A percentile compares a stretch with the other conserved stretches of the same genome.
These are phyloP conservation scores for Phytophthora pisi DNA, from an alignment of 352 stramenopile species.

Conservation along the genomic window DNA sequence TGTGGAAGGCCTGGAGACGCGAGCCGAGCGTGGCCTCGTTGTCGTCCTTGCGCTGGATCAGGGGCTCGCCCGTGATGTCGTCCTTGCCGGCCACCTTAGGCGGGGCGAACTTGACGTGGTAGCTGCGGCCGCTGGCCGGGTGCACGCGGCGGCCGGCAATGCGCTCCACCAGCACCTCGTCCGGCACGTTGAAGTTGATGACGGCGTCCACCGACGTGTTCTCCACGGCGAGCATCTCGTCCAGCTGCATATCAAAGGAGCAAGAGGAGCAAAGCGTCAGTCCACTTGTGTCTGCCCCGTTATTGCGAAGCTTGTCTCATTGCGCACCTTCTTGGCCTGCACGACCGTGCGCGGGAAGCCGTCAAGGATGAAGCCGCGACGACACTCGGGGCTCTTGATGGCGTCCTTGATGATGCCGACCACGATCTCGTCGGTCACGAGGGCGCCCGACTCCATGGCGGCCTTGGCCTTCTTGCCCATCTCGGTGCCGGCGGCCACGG, in stretches of 20 bases:
- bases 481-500: conserved; percentile 95
- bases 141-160: conserved; percentile 97
- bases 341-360: conserved; percentile 98
- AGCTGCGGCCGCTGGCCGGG: conserved; percentile 94
- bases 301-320: neutral
- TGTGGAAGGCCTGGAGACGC: conserved; percentile 95
- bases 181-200: conserved; percentile 96
- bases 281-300: neutral
- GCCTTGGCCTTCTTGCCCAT: conserved; percentile 98
- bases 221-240: conserved; percentile 95
- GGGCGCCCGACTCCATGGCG: conserved; percentile 97
- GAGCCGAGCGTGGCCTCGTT: conserved; percentile 93
- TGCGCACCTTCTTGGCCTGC: conserved; percentile 94
- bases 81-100: conserved; percentile 90
- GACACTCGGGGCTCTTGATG: conserved; percentile 97
- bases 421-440: conserved; percentile 98
- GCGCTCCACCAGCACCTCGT: conserved; percentile 95
- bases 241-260: conserved; percentile 65
- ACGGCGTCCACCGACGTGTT: conserved; percentile 90
- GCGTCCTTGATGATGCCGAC: conserved; percentile 99
- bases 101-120: conserved; percentile 98
- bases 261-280: neutral
- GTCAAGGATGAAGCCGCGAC: conserved; percentile 99
- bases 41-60: conserved; percentile 98
- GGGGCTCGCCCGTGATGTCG: conserved; percentile 95